Evolutionary conservation across 768 basidiomycete species (phyloP).

Genomic region (Suillus spraguei): DNA sequence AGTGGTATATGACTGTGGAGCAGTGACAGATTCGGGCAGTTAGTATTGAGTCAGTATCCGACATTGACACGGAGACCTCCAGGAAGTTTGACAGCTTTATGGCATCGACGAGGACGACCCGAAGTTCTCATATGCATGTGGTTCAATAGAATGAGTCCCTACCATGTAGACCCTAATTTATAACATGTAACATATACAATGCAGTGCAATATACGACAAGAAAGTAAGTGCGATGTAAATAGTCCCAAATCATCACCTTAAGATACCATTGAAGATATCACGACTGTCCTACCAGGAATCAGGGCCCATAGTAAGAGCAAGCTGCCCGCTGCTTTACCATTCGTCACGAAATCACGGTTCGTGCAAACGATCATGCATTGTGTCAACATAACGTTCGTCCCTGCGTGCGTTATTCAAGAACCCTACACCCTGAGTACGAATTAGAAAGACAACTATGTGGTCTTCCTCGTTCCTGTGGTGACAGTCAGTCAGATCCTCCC

Average conservation of each 20-base stretch:
- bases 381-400: constrained; percentile 87
- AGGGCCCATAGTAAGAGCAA: constrained; percentile 17
- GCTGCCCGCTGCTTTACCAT: constrained; percentile 15
- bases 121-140: neutral
- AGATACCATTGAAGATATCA: constrained; percentile 4
- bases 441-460: constrained; percentile 69
- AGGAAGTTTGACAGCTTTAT: neutral
- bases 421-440: constrained; percentile 60
- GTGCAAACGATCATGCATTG: constrained; percentile 79
- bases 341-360: constrained; percentile 35
- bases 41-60: neutral
- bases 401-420: constrained; percentile 62
- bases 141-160: neutral
- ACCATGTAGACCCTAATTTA: neutral
- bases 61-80: neutral
- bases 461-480: constrained; percentile 73
- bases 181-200: neutral
- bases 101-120: neutral
- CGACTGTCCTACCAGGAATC: constrained; percentile 20
- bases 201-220: neutral
- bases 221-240: neutral
- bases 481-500: constrained; percentile 19
- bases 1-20: neutral
- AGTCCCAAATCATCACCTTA: neutral
- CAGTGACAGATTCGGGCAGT: neutral